phyloP scores from a whole-genome alignment of 116 monocot species.

The Zostera marina region DNA sequence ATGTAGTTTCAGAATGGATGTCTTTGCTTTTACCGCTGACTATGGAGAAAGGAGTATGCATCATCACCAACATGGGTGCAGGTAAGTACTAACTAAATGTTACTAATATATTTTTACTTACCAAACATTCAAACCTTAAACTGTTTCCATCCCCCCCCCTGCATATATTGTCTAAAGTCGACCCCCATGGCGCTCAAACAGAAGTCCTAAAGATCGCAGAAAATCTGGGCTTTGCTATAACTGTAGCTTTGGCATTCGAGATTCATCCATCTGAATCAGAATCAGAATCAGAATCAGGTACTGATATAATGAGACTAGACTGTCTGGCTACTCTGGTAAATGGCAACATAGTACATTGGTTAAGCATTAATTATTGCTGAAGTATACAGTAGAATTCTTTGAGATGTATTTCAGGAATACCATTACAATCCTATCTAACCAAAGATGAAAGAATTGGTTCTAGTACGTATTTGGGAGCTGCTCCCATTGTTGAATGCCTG shows the following conservation, averaged over 20 bases:
- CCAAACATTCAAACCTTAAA: background rate
- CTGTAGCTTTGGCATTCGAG: slow-evolving; percentile 67
- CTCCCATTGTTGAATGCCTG: slow-evolving; percentile 81
- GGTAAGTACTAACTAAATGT: slow-evolving; percentile 22
- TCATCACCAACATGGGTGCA: slow-evolving; percentile 97
- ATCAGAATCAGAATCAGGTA: slow-evolving; percentile 26
- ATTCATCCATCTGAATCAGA: slow-evolving; percentile 13
- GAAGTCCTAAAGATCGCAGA: slow-evolving; percentile 48
- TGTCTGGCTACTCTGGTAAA: too few relatives aligned
- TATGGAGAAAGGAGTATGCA: slow-evolving; percentile 56
- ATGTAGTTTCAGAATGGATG: slow-evolving; percentile 78
- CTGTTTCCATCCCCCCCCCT: background rate
- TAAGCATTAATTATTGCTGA: background rate
- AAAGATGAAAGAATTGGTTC: slow-evolving; percentile 29
- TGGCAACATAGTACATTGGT: too few relatives aligned
- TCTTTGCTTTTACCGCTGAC: slow-evolving; percentile 61
- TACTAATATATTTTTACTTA: background rate
- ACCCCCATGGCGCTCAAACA: slow-evolving; percentile 69
- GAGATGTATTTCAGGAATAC: slow-evolving; percentile 16
- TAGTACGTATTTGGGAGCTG: slow-evolving; percentile 86
- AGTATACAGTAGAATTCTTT: background rate
- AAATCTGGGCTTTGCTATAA: slow-evolving; percentile 29
- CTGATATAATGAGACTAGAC: background rate
- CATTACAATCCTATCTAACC: slow-evolving; percentile 3
- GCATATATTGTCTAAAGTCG: slow-evolving; percentile 29